Percentiles rank a stretch among this genome's conserved stretches.
phyloP scores from a whole-genome alignment of 1,284 basidiomycete genomes.

The Fistulinella cinereoalba region DNA sequence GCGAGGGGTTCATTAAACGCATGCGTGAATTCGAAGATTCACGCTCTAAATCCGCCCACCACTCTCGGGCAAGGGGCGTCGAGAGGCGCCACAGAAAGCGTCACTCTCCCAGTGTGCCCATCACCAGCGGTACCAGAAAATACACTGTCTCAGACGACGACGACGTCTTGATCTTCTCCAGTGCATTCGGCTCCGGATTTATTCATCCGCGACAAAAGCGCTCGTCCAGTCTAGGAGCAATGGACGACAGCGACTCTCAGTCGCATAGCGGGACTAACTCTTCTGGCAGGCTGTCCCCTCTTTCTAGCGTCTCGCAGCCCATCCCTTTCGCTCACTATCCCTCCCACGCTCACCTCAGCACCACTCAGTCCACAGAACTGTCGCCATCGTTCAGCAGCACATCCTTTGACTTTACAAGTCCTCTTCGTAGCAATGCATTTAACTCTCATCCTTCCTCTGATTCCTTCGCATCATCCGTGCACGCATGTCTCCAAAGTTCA shows the following conservation, averaged over 20 bases:
- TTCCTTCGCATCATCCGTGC: constrained; percentile 39
- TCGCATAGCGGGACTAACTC: constrained; percentile 8
- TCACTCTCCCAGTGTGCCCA: constrained; percentile 28
- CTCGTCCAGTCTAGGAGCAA: constrained; percentile 42
- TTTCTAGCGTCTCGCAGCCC: constrained; percentile 20
- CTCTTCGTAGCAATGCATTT: constrained; percentile 24
- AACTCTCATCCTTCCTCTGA: constrained; percentile 29
- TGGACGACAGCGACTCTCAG: constrained; percentile 35
- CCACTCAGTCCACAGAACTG: constrained; percentile 13
- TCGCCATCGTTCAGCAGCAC: constrained; percentile 29
- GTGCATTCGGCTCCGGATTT: constrained; percentile 28
- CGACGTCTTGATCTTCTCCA: constrained; percentile 55
- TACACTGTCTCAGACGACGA: constrained; percentile 42
- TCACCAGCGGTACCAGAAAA: constrained; percentile 10
- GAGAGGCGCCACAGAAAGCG: constrained; percentile 41
- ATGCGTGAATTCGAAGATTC: constrained; percentile 68
- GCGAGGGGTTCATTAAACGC: constrained; percentile 63
- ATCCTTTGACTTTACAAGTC: constrained; percentile 24
- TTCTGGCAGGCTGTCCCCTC: constrained; percentile 25
- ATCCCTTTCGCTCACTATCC: constrained; percentile 10
- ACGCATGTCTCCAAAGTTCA: constrained; percentile 26
- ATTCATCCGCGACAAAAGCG: constrained; percentile 36
- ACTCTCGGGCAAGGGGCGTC: constrained; percentile 36
- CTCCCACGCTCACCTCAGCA: constrained; percentile 13
- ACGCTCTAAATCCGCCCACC: constrained; percentile 40